These are phyloP conservation scores for Euphorbia corollata DNA, from an alignment of 441 rosid genomes.

Conservation along the genomic window DNA sequence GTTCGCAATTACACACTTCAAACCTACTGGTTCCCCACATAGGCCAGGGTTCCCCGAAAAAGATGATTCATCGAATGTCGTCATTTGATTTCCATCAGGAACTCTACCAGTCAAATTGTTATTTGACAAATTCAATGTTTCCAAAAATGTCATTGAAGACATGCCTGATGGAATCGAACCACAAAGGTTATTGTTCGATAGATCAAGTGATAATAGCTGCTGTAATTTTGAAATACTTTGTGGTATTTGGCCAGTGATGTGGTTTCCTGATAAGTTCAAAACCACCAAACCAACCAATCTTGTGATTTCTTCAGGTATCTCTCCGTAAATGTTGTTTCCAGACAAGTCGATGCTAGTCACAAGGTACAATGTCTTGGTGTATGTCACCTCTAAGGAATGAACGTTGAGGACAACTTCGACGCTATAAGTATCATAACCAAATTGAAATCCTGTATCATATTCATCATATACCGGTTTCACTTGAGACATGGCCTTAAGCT, in stretches of 20 bases:
- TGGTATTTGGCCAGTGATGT: slow-evolving; percentile 24
- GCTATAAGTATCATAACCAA: too few relatives aligned
- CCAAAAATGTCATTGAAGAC: slow-evolving; percentile 26
- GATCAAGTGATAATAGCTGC: slow-evolving; percentile 39
- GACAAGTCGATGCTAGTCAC: slow-evolving; percentile 38
- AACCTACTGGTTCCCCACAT: slow-evolving; percentile 28
- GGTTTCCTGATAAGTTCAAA: slow-evolving; percentile 35
- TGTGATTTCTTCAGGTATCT: slow-evolving; percentile 29
- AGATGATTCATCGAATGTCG: slow-evolving; percentile 30
- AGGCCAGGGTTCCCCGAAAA: slow-evolving; percentile 33
- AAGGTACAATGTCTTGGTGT: slow-evolving; percentile 37
- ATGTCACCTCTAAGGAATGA: slow-evolving; percentile 24
- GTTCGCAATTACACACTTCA: too few relatives aligned
- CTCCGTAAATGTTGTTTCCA: slow-evolving; percentile 29
- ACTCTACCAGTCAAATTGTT: slow-evolving; percentile 20
- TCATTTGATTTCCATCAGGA: slow-evolving; percentile 28
- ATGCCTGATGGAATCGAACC: slow-evolving; percentile 32
- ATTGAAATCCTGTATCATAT: too few relatives aligned
- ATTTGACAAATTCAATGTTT: slow-evolving; percentile 30
- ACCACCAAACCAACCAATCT: slow-evolving; percentile 26
- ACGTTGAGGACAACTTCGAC: too few relatives aligned
- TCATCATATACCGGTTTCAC: too few relatives aligned
- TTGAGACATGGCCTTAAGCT: background rate
- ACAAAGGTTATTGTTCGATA: slow-evolving; percentile 33
- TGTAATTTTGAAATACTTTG: slow-evolving; percentile 26